A percentile compares a stretch with the other conserved stretches of the same genome.
These are phyloP conservation scores for Solanum chiquidenum DNA, from an alignment of 257 asterid genomes.

Conservation along the genomic window DNA sequence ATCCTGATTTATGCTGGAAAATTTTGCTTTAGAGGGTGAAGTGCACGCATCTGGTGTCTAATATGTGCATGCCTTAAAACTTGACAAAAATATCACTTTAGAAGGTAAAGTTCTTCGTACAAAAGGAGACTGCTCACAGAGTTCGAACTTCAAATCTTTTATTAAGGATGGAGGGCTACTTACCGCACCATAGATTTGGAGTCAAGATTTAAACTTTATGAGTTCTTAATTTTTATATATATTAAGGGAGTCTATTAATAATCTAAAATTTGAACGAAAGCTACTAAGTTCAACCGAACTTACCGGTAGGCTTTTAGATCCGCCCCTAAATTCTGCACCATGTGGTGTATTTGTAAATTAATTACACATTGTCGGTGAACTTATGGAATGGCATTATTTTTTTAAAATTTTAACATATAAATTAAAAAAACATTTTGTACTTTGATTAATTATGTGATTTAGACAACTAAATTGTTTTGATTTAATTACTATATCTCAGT, in stretches of 20 bases:
- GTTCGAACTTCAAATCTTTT: neutral
- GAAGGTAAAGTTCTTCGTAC: neutral
- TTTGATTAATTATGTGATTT: neutral
- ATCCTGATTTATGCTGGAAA: neutral
- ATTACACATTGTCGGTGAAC: neutral
- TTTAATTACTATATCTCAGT: neutral
- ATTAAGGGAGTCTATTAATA: neutral
- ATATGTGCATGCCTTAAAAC: too few relatives aligned
- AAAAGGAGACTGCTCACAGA: rapidly evolving
- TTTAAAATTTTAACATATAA: neutral
- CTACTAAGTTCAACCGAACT: neutral
- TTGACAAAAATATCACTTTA: too few relatives aligned
- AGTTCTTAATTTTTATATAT: neutral
- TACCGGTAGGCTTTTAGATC: neutral
- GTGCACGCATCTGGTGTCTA: too few relatives aligned
- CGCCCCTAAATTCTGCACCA: neutral
- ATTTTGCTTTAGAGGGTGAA: neutral
- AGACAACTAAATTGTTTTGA: neutral
- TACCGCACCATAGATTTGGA: neutral
- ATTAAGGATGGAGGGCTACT: neutral
- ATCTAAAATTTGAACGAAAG: neutral
- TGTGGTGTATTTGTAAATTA: neutral
- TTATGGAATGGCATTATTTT: neutral
- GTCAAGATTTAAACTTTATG: neutral
- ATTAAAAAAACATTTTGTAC: neutral